A percentile compares a stretch with the other conserved stretches of the same genome.
Conservation (phyloP, 306 rosid genomes). For the Dryas alaskensis region DNA sequence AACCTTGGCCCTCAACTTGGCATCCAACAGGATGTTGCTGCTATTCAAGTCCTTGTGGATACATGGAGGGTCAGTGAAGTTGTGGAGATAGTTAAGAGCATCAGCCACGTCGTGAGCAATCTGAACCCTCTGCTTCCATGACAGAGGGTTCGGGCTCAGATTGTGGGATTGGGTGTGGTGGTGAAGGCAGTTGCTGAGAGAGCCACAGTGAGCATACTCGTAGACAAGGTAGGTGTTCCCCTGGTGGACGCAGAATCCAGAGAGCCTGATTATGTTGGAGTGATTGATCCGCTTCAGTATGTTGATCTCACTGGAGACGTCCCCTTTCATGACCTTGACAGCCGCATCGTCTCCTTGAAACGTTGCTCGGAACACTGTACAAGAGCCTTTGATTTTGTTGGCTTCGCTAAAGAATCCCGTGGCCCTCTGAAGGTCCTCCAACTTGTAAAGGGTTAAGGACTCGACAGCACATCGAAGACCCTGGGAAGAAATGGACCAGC, state of each 20-base stretch:
- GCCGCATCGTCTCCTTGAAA: conserved; percentile 77
- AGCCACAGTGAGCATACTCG: conserved; percentile 60
- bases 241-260: conserved; percentile 61
- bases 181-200: conserved; percentile 54
- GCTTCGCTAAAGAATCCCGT: conserved; percentile 47
- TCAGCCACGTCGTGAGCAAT: conserved; percentile 64
- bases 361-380: conserved; percentile 49
- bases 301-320: conserved; percentile 55
- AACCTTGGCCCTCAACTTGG: conserved; percentile 52
- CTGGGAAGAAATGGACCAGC: conserved; percentile 36
- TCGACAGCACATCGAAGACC: conserved; percentile 56
- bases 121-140: conserved; percentile 74
- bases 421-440: conserved; percentile 48
- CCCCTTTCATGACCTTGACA: conserved; percentile 61
- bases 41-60: conserved; percentile 65
- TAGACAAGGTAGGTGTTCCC: conserved; percentile 70
- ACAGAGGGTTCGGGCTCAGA: conserved; percentile 2
- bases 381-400: conserved; percentile 47
- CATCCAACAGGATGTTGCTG: conserved; percentile 62
- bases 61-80: conserved; percentile 50
- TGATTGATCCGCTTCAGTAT: conserved; percentile 62
- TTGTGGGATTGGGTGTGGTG: neutral
- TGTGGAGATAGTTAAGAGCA: conserved; percentile 72
- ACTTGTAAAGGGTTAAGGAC: conserved; percentile 47
- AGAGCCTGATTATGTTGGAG: conserved; percentile 66